Evolutionary conservation across 371 early-diverging fungal species (phyloP).

Genomic region (Mortierella sp.): DNA sequence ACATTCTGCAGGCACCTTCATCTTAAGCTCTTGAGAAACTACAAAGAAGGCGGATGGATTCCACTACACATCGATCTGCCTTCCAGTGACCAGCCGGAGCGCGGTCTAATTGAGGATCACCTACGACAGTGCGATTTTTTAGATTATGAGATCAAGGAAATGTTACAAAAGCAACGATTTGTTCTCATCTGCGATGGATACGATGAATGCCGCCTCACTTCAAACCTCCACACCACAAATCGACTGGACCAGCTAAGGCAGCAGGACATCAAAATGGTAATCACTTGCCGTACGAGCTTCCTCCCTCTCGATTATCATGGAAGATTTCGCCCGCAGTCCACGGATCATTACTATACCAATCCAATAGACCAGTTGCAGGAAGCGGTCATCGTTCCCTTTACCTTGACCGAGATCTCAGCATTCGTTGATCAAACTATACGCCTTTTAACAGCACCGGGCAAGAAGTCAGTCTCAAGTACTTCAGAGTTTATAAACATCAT

Average conservation of each 20-base stretch:
- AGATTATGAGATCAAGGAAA: background rate
- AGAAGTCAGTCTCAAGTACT: background rate
- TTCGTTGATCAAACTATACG: constrained; percentile 7
- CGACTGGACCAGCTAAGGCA: background rate
- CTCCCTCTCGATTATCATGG: background rate
- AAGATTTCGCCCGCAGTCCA: constrained; percentile 4
- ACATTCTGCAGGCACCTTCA: constrained; percentile 18
- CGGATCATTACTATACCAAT: background rate
- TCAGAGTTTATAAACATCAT: background rate
- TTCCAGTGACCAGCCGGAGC: background rate
- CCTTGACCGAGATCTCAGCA: background rate
- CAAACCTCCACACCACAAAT: constrained; percentile 9
- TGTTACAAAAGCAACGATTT: constrained; percentile 2
- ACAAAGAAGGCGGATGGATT: background rate
- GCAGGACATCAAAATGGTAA: constrained; percentile 12
- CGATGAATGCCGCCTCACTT: constrained; percentile 12
- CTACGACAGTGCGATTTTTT: background rate
- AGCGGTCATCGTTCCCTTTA: constrained; percentile 2
- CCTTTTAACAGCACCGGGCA: background rate
- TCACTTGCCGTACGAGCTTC: constrained; percentile 7
- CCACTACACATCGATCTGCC: constrained; percentile 23
- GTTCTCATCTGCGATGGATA: constrained; percentile 31
- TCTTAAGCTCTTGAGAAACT: background rate
- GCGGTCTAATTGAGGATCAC: constrained; percentile 14
- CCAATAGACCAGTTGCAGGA: background rate